A percentile compares a stretch with the other conserved stretches of the same genome.
Conservation (phyloP, 495 filamentous ascomycete genomes). For the Penicillium herquei region DNA sequence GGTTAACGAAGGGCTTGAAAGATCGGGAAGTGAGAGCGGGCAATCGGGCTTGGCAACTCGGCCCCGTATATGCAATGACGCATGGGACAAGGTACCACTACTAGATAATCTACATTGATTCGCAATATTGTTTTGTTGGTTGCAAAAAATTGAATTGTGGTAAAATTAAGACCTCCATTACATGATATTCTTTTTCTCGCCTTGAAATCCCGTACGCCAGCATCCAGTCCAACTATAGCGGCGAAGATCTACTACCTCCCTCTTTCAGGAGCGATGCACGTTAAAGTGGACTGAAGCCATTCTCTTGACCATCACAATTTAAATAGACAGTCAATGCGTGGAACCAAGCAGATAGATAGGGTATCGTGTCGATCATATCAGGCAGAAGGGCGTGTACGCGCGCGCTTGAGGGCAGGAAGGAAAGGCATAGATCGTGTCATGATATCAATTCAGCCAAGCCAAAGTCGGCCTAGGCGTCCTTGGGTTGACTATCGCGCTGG, state of each 20-base stretch:
- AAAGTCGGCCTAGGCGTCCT: slow-evolving; percentile 25
- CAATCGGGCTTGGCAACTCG: slow-evolving; percentile 23
- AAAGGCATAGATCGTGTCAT: slow-evolving; percentile 32
- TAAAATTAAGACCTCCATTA: slow-evolving; percentile 19
- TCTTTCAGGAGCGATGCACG: background rate
- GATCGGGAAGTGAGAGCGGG: slow-evolving; percentile 18
- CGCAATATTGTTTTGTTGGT: no score
- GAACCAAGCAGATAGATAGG: slow-evolving; percentile 28
- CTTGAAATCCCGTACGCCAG: slow-evolving; percentile 6
- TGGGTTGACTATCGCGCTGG: slow-evolving; percentile 25
- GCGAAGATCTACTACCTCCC: slow-evolving; percentile 10
- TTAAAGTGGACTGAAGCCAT: slow-evolving; percentile 6
- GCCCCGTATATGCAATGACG: no score
- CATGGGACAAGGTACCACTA: no score
- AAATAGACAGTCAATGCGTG: slow-evolving; percentile 14
- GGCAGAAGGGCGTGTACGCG: slow-evolving; percentile 26
- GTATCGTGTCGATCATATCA: slow-evolving; percentile 33
- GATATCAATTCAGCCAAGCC: slow-evolving; percentile 22
- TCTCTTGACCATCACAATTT: slow-evolving; percentile 16
- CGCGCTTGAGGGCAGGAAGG: slow-evolving; percentile 28
- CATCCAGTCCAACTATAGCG: slow-evolving; percentile 6
- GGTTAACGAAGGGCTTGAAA: slow-evolving; percentile 13
- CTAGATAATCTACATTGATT: no score
- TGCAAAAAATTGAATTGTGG: slow-evolving; percentile 6
- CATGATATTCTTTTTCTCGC: slow-evolving; percentile 21